Conservation (phyloP, 2,329 filamentous ascomycete genomes). For the Chrysoporthe deuterocubensis region DNA sequence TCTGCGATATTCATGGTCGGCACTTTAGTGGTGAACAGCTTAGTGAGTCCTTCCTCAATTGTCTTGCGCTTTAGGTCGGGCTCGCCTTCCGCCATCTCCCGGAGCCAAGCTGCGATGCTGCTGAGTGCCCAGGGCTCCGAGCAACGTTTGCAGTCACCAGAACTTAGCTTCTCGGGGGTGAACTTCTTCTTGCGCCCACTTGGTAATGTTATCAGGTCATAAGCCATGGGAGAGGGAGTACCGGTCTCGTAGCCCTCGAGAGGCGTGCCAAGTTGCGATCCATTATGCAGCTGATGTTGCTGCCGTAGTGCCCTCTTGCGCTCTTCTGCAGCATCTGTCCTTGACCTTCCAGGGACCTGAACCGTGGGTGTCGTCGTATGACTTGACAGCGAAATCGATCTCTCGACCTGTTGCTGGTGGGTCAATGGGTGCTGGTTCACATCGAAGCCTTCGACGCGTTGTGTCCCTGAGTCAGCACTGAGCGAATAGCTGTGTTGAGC, state of each 20-base stretch:
- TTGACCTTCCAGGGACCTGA: conserved; percentile 83
- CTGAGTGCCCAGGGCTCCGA: conserved; percentile 91
- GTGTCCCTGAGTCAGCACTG: conserved; percentile 50
- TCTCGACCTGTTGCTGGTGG: conserved; percentile 57
- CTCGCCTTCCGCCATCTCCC: conserved; percentile 88
- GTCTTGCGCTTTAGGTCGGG: conserved; percentile 83
- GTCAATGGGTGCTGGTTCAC: conserved; percentile 43
- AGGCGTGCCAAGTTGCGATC: conserved; percentile 54
- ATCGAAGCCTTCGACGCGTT: conserved; percentile 51
- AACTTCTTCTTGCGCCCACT: conserved; percentile 81
- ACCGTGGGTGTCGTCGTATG: conserved; percentile 81
- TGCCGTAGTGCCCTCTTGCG: conserved; percentile 53
- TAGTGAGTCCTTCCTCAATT: conserved; percentile 84
- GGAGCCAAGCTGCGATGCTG: conserved; percentile 84
- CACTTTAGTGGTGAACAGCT: conserved; percentile 90
- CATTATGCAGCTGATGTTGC: conserved; percentile 56
- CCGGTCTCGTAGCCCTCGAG: conserved; percentile 63
- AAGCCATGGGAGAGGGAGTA: conserved; percentile 60
- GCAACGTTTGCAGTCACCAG: conserved; percentile 82
- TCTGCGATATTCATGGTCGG: conserved; percentile 98
- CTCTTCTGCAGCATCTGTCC: conserved; percentile 87
- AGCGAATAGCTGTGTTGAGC: conserved; percentile 55
- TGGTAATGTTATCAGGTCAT: conserved; percentile 85
- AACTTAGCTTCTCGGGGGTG: conserved; percentile 79
- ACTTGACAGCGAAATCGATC: conserved; percentile 82